These are phyloP conservation scores for Ophiostoma populinum DNA, from an alignment of 2,329 filamentous ascomycete genomes.

Conservation along the genomic window DNA sequence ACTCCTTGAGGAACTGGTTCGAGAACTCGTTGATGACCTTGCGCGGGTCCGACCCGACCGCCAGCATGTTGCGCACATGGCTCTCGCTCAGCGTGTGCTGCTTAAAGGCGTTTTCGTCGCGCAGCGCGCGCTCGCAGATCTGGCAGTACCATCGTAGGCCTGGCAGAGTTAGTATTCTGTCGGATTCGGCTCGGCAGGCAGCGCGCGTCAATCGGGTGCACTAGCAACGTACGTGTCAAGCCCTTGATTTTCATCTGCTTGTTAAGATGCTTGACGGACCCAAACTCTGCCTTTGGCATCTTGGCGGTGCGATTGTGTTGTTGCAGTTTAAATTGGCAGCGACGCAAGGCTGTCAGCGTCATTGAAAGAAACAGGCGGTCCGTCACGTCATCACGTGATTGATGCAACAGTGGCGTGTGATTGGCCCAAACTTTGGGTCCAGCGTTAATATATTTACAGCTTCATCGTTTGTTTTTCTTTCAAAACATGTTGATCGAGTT, in stretches of 20 bases:
- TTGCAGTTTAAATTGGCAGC: not conserved
- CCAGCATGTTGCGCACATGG: conserved; percentile 76
- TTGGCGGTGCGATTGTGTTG: conserved; percentile 17
- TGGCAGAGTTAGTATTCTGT: conserved; percentile 28
- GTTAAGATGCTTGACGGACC: conserved; percentile 73
- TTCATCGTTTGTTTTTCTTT: too few relatives aligned
- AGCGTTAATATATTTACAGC: too few relatives aligned
- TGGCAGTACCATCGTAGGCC: conserved; percentile 82
- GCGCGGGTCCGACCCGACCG: conserved; percentile 74
- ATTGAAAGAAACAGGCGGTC: too few relatives aligned
- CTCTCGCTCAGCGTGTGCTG: conserved; percentile 73
- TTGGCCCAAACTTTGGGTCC: too few relatives aligned
- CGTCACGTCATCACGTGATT: too few relatives aligned
- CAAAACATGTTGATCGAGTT: too few relatives aligned
- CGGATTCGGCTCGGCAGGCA: too few relatives aligned
- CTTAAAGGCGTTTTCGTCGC: conserved; percentile 80
- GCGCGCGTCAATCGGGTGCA: too few relatives aligned
- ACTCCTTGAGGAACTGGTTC: conserved; percentile 63
- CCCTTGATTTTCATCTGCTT: conserved; percentile 82
- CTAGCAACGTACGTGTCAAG: conserved; percentile 15
- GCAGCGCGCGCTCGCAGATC: conserved; percentile 56
- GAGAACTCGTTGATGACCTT: conserved; percentile 71
- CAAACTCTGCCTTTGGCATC: conserved; percentile 87
- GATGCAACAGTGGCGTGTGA: too few relatives aligned
- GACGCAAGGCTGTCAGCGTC: not conserved